phyloP scores from a whole-genome alignment of 2,329 filamentous ascomycete species.

The Hypoxylon sp. region DNA sequence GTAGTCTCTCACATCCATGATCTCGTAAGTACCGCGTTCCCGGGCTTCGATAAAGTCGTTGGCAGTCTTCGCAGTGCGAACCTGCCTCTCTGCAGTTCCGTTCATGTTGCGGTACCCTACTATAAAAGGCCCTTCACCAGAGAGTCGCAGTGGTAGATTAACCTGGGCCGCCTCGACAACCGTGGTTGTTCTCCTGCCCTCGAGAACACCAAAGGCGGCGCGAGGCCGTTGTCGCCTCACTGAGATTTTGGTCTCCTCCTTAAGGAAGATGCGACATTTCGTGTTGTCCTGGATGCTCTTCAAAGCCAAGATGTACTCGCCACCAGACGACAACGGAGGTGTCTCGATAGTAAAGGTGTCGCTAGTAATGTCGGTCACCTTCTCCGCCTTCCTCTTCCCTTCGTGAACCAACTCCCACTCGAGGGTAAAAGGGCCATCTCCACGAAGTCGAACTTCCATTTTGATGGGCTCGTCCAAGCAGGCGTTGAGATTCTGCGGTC shows the following conservation, averaged over 20 bases:
- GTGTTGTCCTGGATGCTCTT: conserved; percentile 86
- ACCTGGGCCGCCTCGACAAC: conserved; percentile 79
- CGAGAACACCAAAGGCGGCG: conserved; percentile 83
- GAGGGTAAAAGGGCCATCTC: conserved; percentile 85
- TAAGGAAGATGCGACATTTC: conserved; percentile 84
- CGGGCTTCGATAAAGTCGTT: conserved; percentile 76
- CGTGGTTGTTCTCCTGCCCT: conserved; percentile 77
- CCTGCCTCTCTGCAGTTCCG: conserved; percentile 51
- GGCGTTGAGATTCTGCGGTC: conserved; percentile 64
- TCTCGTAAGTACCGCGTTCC: conserved; percentile 78
- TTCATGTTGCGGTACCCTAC: conserved; percentile 77
- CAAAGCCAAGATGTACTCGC: conserved; percentile 87
- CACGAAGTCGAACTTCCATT: conserved; percentile 76
- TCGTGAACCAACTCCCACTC: conserved; percentile 95
- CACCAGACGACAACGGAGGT: conserved; percentile 76
- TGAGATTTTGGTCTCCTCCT: conserved; percentile 83
- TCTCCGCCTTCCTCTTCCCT: conserved; percentile 79
- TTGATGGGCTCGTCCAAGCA: conserved; percentile 85
- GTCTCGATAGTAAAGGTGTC: conserved; percentile 77
- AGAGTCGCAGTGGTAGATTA: conserved; percentile 81
- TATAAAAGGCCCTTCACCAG: conserved; percentile 85
- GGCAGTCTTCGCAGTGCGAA: conserved; percentile 47
- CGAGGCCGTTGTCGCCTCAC: conserved; percentile 90
- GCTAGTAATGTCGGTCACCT: conserved; percentile 67
- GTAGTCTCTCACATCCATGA: conserved; percentile 77